Conservation (phyloP, 139 green algal species). For the Chlorella sorokiniana region DNA sequence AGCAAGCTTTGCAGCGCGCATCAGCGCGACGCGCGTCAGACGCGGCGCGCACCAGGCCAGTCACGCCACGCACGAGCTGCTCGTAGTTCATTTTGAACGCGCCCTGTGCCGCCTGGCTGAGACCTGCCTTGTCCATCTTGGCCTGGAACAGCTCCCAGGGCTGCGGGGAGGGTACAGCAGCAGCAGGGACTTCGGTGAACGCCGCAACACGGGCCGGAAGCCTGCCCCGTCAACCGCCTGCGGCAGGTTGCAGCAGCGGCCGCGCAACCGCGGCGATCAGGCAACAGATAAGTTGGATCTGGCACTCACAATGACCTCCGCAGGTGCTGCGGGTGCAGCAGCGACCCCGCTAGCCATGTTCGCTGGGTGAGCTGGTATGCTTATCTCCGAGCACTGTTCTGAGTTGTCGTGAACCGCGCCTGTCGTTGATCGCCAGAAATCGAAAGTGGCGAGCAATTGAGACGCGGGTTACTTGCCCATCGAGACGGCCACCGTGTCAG, state of each 20-base stretch:
- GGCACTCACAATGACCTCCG: conserved; percentile 30
- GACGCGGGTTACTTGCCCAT: no score
- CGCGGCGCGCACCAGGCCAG: conserved; percentile 71
- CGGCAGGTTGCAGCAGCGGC: not conserved
- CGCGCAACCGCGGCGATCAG: not conserved
- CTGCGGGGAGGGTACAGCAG: not conserved
- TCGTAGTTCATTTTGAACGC: conserved; percentile 91
- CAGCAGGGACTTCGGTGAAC: not conserved
- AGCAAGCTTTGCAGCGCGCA: not conserved
- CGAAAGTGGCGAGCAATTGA: no score
- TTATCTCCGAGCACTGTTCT: no score
- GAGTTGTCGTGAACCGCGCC: no score
- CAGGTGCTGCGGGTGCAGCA: not conserved
- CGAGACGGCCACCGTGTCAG: no score
- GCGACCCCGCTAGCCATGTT: not conserved
- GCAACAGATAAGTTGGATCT: not conserved
- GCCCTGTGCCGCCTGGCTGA: conserved; percentile 74
- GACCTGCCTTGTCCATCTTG: conserved; percentile 76
- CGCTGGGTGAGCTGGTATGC: not conserved
- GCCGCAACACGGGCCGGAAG: not conserved
- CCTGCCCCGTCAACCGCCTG: not conserved
- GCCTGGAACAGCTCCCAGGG: conserved; percentile 54
- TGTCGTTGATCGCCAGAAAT: no score
- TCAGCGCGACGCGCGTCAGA: not conserved
- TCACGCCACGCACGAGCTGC: conserved; percentile 80